These are phyloP conservation scores for Cladosporium sp. DNA, from an alignment of 2,329 filamentous ascomycete species.

Conservation along the genomic window DNA sequence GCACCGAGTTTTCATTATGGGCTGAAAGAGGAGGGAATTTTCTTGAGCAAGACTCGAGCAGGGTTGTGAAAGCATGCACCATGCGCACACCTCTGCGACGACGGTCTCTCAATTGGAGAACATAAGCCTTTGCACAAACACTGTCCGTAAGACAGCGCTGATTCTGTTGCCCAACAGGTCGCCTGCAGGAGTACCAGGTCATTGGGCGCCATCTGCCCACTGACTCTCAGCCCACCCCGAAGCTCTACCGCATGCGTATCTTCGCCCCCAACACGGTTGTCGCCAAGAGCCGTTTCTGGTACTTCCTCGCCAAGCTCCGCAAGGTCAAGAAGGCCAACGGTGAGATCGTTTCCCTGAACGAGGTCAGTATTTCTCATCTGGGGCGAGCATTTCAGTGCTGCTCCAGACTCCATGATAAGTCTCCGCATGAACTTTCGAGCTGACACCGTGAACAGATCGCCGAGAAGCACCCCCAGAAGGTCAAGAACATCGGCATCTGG, in stretches of 20 bases:
- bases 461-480: conserved; percentile 98
- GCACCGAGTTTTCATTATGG: conserved; percentile 18
- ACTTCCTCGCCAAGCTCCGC: conserved; percentile 97
- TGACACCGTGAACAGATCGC: conserved; percentile 60
- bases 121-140: conserved; percentile 12
- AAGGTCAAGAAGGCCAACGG: conserved; percentile 99
- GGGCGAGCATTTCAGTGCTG: not conserved
- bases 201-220: conserved; percentile 98
- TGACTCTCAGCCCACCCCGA: conserved; percentile 93
- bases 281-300: conserved; percentile 99
- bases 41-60: conserved; percentile 11
- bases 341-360: conserved; percentile 97
- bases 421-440: conserved; percentile 12
- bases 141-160: conserved; percentile 33
- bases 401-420: not conserved
- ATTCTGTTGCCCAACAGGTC: conserved; percentile 61
- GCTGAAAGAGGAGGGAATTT: conserved; percentile 25
- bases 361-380: conserved; percentile 55
- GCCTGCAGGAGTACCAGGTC: conserved; percentile 99
- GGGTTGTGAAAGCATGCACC: not conserved
- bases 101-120: conserved; percentile 5
- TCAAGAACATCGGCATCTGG: conserved; percentile 99
- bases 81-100: conserved; percentile 1
- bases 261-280: conserved; percentile 97
- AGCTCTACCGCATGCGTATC: conserved; percentile 99